Conservation (phyloP, 192 early-diverging fungal genomes). For the Radiomyces spectabilis region DNA sequence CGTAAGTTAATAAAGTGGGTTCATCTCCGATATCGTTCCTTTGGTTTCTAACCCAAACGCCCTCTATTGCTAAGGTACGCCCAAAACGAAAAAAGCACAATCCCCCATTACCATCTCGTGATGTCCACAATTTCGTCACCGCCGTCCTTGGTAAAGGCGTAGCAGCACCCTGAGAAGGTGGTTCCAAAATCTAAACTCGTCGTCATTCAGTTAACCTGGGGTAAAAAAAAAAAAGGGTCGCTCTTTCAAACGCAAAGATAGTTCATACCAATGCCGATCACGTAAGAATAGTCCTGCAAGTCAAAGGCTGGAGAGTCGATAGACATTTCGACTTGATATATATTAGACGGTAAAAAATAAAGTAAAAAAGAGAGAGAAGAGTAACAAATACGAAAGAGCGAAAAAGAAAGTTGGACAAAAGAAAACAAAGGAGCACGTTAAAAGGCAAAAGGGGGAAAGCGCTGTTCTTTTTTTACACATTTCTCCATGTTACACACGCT, state of each 20-base stretch:
- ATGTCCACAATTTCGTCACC: conserved; percentile 38
- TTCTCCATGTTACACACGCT: no score
- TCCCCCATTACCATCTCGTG: conserved; percentile 40
- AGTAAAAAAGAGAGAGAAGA: background rate
- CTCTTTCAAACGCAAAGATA: background rate
- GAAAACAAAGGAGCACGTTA: background rate
- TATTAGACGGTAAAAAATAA: background rate
- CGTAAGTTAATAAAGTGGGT: background rate
- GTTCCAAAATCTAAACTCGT: conserved; percentile 31
- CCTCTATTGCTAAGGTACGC: no score
- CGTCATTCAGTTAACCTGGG: no score
- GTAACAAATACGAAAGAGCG: background rate
- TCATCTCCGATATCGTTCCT: no score
- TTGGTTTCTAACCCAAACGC: no score
- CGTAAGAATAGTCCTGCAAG: conserved; percentile 21
- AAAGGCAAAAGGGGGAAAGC: background rate
- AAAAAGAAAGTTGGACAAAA: background rate
- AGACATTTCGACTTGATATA: background rate
- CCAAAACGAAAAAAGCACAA: no score
- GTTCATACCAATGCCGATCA: conserved; percentile 27
- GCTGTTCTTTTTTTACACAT: background rate
- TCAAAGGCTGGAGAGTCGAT: conserved; percentile 19
- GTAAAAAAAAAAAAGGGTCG: background rate
- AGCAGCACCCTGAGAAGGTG: conserved; percentile 42
- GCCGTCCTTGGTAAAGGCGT: conserved; percentile 36